These are phyloP conservation scores for Lactifluus echinatus DNA, from an alignment of 768 basidiomycete species.

Conservation along the genomic window DNA sequence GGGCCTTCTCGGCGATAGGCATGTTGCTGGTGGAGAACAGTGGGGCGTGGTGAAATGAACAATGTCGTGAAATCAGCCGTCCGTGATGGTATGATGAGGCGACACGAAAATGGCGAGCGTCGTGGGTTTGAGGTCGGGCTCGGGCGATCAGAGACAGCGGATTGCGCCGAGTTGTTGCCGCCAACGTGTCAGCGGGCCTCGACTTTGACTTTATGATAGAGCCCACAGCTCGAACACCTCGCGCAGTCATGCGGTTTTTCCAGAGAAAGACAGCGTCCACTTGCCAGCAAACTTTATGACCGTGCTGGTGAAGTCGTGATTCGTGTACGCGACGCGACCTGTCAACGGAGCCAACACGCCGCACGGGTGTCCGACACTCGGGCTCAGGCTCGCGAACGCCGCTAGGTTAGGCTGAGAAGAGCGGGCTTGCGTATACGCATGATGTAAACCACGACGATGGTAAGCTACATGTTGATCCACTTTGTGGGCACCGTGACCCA, in stretches of 20 bases:
- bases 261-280: neutral
- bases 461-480: too few species aligned
- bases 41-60: conserved; percentile 6
- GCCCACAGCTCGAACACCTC: neutral
- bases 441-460: too few species aligned
- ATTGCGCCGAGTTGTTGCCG: conserved; percentile 9
- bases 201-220: neutral
- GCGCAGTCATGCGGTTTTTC: neutral
- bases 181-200: conserved; percentile 1
- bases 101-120: neutral
- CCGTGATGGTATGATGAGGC: neutral
- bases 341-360: too few species aligned
- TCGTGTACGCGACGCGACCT: too few species aligned
- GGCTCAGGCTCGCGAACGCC: too few species aligned
- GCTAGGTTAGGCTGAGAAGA: too few species aligned
- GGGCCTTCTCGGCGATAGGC: conserved; percentile 1
- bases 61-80: neutral
- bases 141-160: neutral
- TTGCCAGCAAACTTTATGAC: neutral
- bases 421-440: too few species aligned
- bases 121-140: too few species aligned
- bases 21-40: neutral
- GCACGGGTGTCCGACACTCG: too few species aligned
- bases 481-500: too few species aligned
- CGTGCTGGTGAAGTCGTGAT: neutral